Conservation (phyloP, 305 asterid genomes). For the Fraxinus floribunda region DNA sequence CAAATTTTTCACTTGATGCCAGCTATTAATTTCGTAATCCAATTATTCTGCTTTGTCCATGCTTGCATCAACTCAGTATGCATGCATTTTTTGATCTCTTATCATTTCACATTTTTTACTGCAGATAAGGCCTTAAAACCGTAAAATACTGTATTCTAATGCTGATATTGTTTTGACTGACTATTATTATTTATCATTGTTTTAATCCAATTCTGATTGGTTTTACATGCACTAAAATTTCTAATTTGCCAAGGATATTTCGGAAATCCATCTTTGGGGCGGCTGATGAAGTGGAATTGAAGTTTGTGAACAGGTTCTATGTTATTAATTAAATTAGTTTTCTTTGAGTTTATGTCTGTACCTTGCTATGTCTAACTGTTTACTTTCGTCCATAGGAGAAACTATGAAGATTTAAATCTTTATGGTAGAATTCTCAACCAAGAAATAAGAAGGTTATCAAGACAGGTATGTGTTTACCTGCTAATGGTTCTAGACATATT, state of each 20-base stretch:
- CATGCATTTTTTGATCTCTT: neutral
- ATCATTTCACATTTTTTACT: neutral
- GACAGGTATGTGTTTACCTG: slow-evolving; percentile 56
- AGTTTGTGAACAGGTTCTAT: slow-evolving; percentile 79
- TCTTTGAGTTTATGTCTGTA: slow-evolving; percentile 1
- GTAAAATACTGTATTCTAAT: neutral
- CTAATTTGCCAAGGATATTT: slow-evolving; percentile 54
- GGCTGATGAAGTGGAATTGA: slow-evolving; percentile 97
- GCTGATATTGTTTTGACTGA: neutral
- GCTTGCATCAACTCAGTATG: neutral
- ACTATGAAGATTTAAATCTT: slow-evolving; percentile 74
- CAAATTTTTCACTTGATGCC: neutral
- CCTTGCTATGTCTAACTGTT: slow-evolving; percentile 7
- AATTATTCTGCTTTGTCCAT: neutral
- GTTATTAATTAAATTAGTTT: slow-evolving; percentile 20
- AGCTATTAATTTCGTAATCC: neutral
- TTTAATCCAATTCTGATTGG: neutral
- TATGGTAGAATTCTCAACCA: slow-evolving; percentile 80
- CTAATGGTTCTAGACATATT: slow-evolving; percentile 8
- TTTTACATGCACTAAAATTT: slow-evolving; percentile 16
- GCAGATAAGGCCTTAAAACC: neutral
- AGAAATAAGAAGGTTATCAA: slow-evolving; percentile 84
- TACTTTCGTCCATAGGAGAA: slow-evolving; percentile 58
- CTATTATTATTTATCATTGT: neutral
- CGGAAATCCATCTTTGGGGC: slow-evolving; percentile 92